These are phyloP conservation scores for Aspergillus thermomutatus DNA, from an alignment of 2,329 filamentous ascomycete species.

Conservation along the genomic window DNA sequence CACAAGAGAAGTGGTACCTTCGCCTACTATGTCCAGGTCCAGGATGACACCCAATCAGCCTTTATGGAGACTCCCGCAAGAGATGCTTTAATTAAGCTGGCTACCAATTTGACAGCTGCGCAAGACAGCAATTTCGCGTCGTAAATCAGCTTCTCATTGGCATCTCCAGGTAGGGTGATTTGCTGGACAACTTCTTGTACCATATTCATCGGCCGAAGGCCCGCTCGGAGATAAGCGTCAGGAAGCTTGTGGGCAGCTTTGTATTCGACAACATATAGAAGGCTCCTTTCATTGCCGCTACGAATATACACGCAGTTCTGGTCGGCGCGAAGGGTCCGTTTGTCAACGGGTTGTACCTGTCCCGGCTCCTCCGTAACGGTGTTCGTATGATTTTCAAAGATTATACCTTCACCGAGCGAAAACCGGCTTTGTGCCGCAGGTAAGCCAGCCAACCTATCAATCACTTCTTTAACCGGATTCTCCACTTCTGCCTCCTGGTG, in stretches of 20 bases:
- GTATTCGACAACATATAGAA: constrained; percentile 5
- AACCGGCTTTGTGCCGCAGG: background rate
- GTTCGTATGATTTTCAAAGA: constrained; percentile 4
- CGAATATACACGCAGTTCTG: background rate
- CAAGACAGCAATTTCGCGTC: background rate
- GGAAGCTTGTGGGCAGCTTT: constrained; percentile 5
- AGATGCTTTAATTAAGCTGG: too few species aligned
- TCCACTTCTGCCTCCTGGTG: constrained; percentile 4
- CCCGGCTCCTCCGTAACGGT: constrained; percentile 3
- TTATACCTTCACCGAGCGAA: background rate
- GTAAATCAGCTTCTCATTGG: constrained; percentile 1
- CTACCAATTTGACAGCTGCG: constrained; percentile 4
- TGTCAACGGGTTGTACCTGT: background rate
- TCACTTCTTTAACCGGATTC: constrained; percentile 2
- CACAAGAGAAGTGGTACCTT: constrained; percentile 6
- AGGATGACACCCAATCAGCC: constrained; percentile 11
- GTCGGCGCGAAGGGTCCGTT: background rate
- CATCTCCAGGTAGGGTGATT: background rate
- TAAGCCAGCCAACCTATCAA: background rate
- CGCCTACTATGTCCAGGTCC: constrained; percentile 7
- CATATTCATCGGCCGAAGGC: constrained; percentile 1
- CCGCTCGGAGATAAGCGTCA: background rate
- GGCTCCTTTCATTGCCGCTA: background rate
- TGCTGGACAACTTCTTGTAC: constrained; percentile 1
- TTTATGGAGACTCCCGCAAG: too few species aligned